phyloP scores from a whole-genome alignment of 768 basidiomycete species.

The Lactifluus rugatus region DNA sequence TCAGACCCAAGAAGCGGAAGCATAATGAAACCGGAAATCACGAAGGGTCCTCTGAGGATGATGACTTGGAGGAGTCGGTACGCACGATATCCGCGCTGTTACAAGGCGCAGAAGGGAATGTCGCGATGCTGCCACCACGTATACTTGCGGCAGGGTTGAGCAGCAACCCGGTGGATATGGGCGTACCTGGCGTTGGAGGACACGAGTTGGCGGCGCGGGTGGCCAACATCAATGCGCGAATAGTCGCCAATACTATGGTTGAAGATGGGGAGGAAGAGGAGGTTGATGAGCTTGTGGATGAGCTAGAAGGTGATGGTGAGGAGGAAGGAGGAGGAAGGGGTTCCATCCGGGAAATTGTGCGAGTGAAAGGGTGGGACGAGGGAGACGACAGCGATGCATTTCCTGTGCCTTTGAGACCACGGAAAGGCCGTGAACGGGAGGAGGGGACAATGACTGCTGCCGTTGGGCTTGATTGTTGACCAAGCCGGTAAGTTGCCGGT shows the following conservation, averaged over 20 bases:
- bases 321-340: constrained; percentile 17
- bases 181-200: background rate
- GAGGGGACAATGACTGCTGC: constrained; percentile 26
- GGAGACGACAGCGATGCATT: constrained; percentile 58
- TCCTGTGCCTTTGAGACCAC: constrained; percentile 58
- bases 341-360: background rate
- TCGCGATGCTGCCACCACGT: constrained; percentile 10
- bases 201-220: constrained; percentile 46
- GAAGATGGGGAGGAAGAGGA: constrained; percentile 41
- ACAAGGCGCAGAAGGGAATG: constrained; percentile 32
- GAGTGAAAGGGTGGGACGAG: constrained; percentile 30
- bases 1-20: constrained; percentile 55
- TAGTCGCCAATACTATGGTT: constrained; percentile 62
- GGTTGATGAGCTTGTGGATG: constrained; percentile 28
- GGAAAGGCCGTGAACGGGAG: constrained; percentile 58
- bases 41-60: constrained; percentile 31
- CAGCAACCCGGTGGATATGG: constrained; percentile 6
- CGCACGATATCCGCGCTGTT: constrained; percentile 67
- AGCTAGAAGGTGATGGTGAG: constrained; percentile 27
- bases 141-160: constrained; percentile 5
- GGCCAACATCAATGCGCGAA: constrained; percentile 71
- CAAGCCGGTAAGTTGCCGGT: no score
- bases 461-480: constrained; percentile 54
- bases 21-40: constrained; percentile 37
- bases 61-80: constrained; percentile 63